Conservation (phyloP, 2,329 filamentous ascomycete genomes). For the Ascochyta lentis region DNA sequence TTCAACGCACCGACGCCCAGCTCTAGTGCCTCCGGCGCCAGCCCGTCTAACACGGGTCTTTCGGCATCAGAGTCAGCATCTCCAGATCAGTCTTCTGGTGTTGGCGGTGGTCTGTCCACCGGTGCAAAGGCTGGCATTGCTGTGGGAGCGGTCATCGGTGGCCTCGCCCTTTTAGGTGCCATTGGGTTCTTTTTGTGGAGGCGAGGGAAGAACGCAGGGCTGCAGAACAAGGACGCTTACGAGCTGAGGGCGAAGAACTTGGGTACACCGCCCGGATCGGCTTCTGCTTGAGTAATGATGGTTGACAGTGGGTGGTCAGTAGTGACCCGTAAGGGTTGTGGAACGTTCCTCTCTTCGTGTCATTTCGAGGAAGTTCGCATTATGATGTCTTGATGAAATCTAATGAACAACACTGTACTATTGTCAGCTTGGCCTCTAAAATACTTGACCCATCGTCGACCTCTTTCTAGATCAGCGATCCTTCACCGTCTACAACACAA, state of each 20-base stretch:
- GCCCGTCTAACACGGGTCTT: conserved; percentile 33
- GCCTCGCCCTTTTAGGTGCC: conserved; percentile 26
- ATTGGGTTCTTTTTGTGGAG: conserved; percentile 33
- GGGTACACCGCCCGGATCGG: conserved; percentile 2
- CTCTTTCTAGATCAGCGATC: too few relatives aligned
- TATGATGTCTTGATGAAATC: too few relatives aligned
- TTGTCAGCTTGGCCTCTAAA: too few relatives aligned
- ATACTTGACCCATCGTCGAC: too few relatives aligned
- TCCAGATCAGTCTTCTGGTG: conserved; percentile 16
- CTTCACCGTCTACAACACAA: too few relatives aligned
- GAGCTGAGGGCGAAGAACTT: conserved; percentile 34
- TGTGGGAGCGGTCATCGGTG: conserved; percentile 40
- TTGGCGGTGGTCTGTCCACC: conserved; percentile 40
- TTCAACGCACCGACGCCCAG: conserved; percentile 37
- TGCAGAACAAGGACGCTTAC: conserved; percentile 33
- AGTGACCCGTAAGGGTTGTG: neutral
- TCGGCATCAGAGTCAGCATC: conserved; percentile 26
- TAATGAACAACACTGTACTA: too few relatives aligned
- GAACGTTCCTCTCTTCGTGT: too few relatives aligned
- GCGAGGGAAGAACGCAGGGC: conserved; percentile 25
- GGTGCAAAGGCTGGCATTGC: conserved; percentile 55
- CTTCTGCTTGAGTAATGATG: neutral
- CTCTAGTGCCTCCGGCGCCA: conserved; percentile 12
- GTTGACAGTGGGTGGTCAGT: neutral
- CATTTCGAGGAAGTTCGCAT: neutral